Percentiles rank a stretch among this genome's conserved stretches.
phyloP scores from a whole-genome alignment of 2,329 filamentous ascomycete genomes.

The Fonsecaea pugnacius region DNA sequence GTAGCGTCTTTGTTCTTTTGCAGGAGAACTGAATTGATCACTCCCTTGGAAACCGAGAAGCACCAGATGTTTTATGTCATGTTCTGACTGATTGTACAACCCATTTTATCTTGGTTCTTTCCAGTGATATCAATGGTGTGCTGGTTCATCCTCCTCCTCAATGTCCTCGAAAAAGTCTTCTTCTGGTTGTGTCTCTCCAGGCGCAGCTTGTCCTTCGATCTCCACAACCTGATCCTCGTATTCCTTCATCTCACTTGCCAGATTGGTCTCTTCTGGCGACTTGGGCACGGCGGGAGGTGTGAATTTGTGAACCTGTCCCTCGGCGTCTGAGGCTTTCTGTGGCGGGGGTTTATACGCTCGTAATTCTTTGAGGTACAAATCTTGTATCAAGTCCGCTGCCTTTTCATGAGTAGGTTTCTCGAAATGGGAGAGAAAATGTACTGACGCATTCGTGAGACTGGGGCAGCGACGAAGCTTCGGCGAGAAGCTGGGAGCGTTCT shows the following conservation, averaged over 20 bases:
- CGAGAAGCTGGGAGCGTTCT: slow-evolving; percentile 51
- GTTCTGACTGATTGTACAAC: slow-evolving; percentile 27
- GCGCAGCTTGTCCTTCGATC: slow-evolving; percentile 80
- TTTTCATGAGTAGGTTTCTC: slow-evolving; percentile 14
- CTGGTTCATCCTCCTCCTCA: slow-evolving; percentile 61
- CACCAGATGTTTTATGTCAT: slow-evolving; percentile 21
- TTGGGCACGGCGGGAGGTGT: slow-evolving; percentile 74
- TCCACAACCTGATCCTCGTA: slow-evolving; percentile 95
- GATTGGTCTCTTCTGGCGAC: slow-evolving; percentile 92
- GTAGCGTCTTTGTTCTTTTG: neutral
- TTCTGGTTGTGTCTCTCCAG: slow-evolving; percentile 61
- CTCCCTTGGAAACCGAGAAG: slow-evolving; percentile 4
- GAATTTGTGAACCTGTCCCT: slow-evolving; percentile 92
- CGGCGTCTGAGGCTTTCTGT: slow-evolving; percentile 82
- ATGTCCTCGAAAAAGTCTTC: slow-evolving; percentile 80
- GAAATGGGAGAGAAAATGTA: slow-evolving; percentile 32
- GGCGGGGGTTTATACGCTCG: slow-evolving; percentile 88
- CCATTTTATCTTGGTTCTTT: slow-evolving; percentile 2
- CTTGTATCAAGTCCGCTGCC: slow-evolving; percentile 93
- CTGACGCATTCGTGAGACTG: slow-evolving; percentile 66
- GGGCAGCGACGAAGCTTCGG: slow-evolving; percentile 65
- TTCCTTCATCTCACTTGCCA: slow-evolving; percentile 86
- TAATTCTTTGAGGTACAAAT: slow-evolving; percentile 95
- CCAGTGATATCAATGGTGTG: slow-evolving; percentile 36
- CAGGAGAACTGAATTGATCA: neutral